Evolutionary conservation across 148 eudicot genomes (phyloP), one percentile per base, ranked within the genome.

Genomic region (Rhododendron ferrugineum): DNA sequence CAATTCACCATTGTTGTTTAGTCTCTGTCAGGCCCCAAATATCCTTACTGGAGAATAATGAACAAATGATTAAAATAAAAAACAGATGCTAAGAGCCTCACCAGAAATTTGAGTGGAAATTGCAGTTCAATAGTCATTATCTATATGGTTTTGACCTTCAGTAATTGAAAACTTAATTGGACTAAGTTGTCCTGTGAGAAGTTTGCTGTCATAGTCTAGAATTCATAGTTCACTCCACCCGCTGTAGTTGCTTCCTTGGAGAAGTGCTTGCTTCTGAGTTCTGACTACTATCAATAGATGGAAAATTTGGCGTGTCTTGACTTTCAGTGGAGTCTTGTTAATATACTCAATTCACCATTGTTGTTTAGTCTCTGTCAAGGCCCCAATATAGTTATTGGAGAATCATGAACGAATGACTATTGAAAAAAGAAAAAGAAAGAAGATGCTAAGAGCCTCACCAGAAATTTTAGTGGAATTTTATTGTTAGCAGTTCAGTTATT

Each of bases 181-280:
- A 40, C 32, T 44, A 44, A 78, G 32, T 76, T 78, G 54, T 44
- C 18, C 80, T 46, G 54, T 23, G 80, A 11, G 52, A 78, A 78
- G 80, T n/a, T 78, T 78, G 54, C 32, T 42, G 80, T 77, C 5
- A 77, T n/a, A 11, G 52, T 77, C 80, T 77, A 3, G 52, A n/a
- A 76, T 42, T 75, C 18, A 18, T 75, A 8, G 79, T 7, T 13
- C 32, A 42, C 16, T 44, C 54, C 47, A 18, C 49, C 13, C 11
- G 32, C 54, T 73, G 44, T 18, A 36, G 78, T 36, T 73, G 78
- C 78, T 76, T 76, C 79, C 79, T 76, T 76, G 30, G 79, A 22
- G 28, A 76, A 23, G 44, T 18, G 4, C 23, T 11, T 18, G 70
- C 4, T 64, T 64, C 70, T 62, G 28, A 36, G 78, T 18, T 36